Base-by-base conservation (phyloP, 352 stramenopile genomes). In the Lagenidium sp. region DNA sequence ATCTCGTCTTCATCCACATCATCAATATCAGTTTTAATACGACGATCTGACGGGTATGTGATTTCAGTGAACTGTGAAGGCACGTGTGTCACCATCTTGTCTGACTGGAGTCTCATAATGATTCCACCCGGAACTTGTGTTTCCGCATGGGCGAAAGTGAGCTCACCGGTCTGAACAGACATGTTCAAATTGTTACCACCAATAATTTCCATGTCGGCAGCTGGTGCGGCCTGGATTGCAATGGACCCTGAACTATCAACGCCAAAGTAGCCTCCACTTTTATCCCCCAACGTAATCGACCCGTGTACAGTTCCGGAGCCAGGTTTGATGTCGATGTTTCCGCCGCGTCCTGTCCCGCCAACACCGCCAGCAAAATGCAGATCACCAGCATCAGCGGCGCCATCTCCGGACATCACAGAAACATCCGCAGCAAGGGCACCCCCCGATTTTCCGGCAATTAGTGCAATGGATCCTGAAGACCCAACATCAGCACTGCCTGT, bases 21-120 rank as follows among this genome's bases (percentile, higher is more conserved):
- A 47, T 75, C 44, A 30, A 98, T 95, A 51, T 96, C 65, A 15
- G 87, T 85, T 59, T 97, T 97, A 51, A 98, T 97, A 43, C 93
- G 63, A 6, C 61, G 54, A 65, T 98, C 93, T 3, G 90, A 97
- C 20, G 89, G 85, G 54, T 95, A 96, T 6, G 78, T 82, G n/a
- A 97, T 51, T n/a, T 83, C 64, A 26, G 85, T 94, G 7, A 96
- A 85, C 61, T 96, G 85, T 13, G 94, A 59, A 30, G 82, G 85
- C 4, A 96, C 69, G 46, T 82, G 68, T 18, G 55, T 79, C 7
- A 86, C 63, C 47, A 71, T 66, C 41, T 82, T 76, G 39, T 80
- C 57, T n/a, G 59, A 24, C 41, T 83, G 68, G 2, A 86, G 26
- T 28, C 70, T 65, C 50, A 55, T 72, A 22, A 76, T 57, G 22